Base-by-base conservation (phyloP, 208 protist species). In the Wallacemonas sp. region DNA sequence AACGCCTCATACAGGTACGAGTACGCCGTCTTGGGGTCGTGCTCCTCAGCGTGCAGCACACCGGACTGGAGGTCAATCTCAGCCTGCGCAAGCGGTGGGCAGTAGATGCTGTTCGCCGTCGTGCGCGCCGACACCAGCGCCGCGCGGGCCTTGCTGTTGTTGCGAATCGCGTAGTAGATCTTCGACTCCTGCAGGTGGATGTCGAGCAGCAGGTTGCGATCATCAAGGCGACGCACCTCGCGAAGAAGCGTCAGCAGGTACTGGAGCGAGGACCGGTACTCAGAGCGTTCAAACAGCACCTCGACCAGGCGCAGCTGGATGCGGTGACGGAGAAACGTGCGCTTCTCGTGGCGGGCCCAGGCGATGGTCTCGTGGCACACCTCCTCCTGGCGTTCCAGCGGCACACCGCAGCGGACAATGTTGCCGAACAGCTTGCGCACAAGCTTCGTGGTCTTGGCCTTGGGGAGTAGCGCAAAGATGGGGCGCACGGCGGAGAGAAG, bases 1-100 rank as follows among this genome's bases (percentile, higher is more conserved):
- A 99, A 99, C 26, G 98, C 93, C 78, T 99, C 98, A 76, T 96
- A 99, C 46, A 99, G 97, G 90, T 99, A 99, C 2, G 97, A 99
- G 78, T 97, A 98, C 24, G 97, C 97, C 12, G 98, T 99, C 78
- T 99, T 99, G 72, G 88, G 96, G 76, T 99, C 98, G 14, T 98
- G 94, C 75, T 99, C 98, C 77, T 99, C 96, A 2, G 98, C 95
- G 70, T 99, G 92, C 29, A 99, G 85, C 0, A 99, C 90, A 32
- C 98, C 98, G 11, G 87, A 89, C 81, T 98, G 96, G 44, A 98
- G 76, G 72, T 99, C 98, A 70, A 99, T 97, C 69, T 98, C 85
- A 2, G 97, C 98, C 86, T 99, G 98, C n/a, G 98, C 80, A 8
- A 95, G 76, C 38, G 98, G 98, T 27, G 97, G 96, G 78, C 97